Conservation (phyloP, 129 eudicot species). For the Helianthus tuberosus region DNA sequence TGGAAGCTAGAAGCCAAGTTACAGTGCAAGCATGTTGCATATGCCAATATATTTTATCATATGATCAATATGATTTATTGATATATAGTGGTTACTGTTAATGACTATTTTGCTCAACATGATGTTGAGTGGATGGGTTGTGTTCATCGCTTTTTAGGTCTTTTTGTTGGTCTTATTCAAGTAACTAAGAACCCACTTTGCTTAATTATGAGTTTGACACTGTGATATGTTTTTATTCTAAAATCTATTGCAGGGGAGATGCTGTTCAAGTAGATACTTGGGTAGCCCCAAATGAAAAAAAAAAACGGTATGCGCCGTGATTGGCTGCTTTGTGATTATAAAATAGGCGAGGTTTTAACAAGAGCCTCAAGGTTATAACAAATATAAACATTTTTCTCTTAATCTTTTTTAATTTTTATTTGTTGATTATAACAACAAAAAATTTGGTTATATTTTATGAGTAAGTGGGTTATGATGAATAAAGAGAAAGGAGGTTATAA, state of each 20-base stretch:
- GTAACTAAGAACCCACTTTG: constrained; percentile 35
- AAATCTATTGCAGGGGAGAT: constrained; percentile 70
- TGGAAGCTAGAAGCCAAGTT: not conserved
- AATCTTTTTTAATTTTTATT: too few species aligned
- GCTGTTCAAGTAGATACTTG: constrained; percentile 87
- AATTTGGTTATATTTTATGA: too few species aligned
- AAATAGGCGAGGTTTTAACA: constrained; percentile 58
- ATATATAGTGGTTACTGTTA: constrained; percentile 87
- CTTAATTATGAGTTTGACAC: not conserved
- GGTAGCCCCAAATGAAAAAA: constrained; percentile 63
- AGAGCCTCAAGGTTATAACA: constrained; percentile 57
- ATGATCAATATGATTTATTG: not conserved
- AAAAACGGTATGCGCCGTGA: constrained; percentile 81
- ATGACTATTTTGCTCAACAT: constrained; percentile 96
- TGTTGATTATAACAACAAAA: too few species aligned
- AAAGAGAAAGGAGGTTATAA: too few species aligned
- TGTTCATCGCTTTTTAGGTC: constrained; percentile 96
- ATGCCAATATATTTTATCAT: not conserved
- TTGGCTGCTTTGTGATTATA: constrained; percentile 72
- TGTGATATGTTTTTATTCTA: not conserved
- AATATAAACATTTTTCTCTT: too few species aligned
- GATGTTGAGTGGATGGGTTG: constrained; percentile 99
- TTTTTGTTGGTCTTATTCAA: constrained; percentile 95
- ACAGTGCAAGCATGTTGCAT: constrained; percentile 11
- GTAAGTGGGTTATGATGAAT: too few species aligned